Evolutionary conservation across 176 grass and related monocot species (phyloP).

Genomic region (Oryza australiensis): DNA sequence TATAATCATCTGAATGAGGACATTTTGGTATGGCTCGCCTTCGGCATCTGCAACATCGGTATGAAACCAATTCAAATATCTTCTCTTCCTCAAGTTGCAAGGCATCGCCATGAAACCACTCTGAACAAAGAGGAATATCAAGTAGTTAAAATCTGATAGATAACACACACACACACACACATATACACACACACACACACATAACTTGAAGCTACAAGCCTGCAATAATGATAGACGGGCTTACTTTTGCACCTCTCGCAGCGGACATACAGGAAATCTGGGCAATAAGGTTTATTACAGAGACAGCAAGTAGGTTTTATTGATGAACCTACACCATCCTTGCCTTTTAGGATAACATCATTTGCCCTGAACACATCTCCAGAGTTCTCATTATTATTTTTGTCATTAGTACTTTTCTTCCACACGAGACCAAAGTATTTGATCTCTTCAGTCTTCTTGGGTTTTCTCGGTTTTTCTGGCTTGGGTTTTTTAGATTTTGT

Average conservation of each 20-base stretch:
- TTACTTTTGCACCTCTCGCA: conserved; percentile 88
- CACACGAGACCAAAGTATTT: conserved; percentile 83
- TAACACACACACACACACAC: conserved; percentile 24
- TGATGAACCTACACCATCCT: conserved; percentile 44
- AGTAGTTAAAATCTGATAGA: conserved; percentile 22
- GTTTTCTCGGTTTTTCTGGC: conserved; percentile 48
- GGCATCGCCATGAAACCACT: conserved; percentile 95
- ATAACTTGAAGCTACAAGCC: conserved; percentile 12
- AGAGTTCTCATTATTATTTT: conserved; percentile 43
- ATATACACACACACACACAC: conserved; percentile 24
- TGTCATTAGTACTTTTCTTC: conserved; percentile 59
- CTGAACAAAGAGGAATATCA: conserved; percentile 47
- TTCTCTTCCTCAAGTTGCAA: conserved; percentile 78
- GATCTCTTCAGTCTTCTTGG: conserved; percentile 49
- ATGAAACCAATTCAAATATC: conserved; percentile 65
- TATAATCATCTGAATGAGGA: conserved; percentile 62
- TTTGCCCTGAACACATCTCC: conserved; percentile 65
- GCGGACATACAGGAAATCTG: conserved; percentile 71
- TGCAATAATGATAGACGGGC: conserved; percentile 23
- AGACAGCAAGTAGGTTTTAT: conserved; percentile 72
- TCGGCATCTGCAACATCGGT: conserved; percentile 88
- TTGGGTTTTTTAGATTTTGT: conserved; percentile 44
- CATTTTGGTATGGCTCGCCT: conserved; percentile 78
- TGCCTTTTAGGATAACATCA: conserved; percentile 79
- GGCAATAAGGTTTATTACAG: conserved; percentile 66